Evolutionary conservation across 352 stramenopile species (phyloP), one percentile per base, ranked within the genome.

Genomic region (Phytophthora niederhauseri): DNA sequence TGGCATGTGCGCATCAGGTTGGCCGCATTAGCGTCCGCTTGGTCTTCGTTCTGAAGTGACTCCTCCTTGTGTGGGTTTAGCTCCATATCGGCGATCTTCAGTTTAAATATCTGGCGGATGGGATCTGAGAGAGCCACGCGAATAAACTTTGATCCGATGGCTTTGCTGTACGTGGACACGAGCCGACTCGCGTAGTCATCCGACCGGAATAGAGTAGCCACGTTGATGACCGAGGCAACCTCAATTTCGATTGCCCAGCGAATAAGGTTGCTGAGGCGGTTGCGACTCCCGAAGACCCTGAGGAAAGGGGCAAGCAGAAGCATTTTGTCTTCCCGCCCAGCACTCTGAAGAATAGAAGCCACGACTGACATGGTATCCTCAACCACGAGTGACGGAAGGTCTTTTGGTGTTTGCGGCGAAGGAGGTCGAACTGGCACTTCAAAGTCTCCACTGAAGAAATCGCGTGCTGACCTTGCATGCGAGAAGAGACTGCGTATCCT

Each of bases 1-100:
- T 97, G 89, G 50, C 89, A 97, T 6, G 85, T 80, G n/a, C 64
- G 63, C 89, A 95, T 97, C 20, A 97, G 69, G 57, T 94, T 95
- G 0, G 77, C 76, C 3, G 89, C 89, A 24, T 95, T 95, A 3
- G 63, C 56, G n/a, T 69, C 54, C 2, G 77, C 69, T 59, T 75
- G 73, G 9, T 53, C 51, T 12, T 77, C 70, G 20, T 84, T 64
- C 22, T 78, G 76, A 6, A 85, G 54, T 22, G 63, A 72, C 57
- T 89, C 84, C 15, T 84, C 62, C 58, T 92, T 87, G 24, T 78
- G 59, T 0, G 85, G 79, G 43, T 87, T 93, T 26, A 97, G 57
- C 56, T 97, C 87, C 31, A 95, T 76, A 55, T 97, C 89, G 2
- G 75, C 82, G 43, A 89, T 85, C 53, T 87, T 87, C 36, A 91